phyloP scores from a whole-genome alignment of 2,329 filamentous ascomycete species.

The Phyllachora maydis region DNA sequence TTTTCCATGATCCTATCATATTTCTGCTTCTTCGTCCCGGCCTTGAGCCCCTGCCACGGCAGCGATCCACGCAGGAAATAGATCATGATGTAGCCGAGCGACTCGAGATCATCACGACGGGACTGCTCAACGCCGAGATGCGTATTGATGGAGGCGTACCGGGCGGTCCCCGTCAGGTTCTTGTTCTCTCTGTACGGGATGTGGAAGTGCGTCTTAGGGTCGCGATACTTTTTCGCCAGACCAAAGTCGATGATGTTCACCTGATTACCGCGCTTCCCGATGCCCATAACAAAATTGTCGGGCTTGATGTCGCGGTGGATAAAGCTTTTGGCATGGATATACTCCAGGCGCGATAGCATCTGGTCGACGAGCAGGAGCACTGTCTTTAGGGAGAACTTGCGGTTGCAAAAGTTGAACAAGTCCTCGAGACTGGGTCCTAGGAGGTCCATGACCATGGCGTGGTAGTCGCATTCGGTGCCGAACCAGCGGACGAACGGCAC shows the following conservation, averaged over 20 bases:
- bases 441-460: constrained; percentile 93
- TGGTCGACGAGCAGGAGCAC: constrained; percentile 89
- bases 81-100: constrained; percentile 92
- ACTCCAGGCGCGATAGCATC: constrained; percentile 94
- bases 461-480: constrained; percentile 96
- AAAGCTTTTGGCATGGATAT: constrained; percentile 97
- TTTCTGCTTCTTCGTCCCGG: constrained; percentile 97
- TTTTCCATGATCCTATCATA: constrained; percentile 99
- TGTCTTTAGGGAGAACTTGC: constrained; percentile 96
- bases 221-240: constrained; percentile 95
- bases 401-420: constrained; percentile 99
- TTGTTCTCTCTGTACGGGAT: constrained; percentile 99
- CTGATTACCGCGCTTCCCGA: constrained; percentile 94
- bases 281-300: constrained; percentile 97
- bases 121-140: constrained; percentile 72
- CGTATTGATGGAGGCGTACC: constrained; percentile 95
- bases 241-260: constrained; percentile 98
- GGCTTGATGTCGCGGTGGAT: constrained; percentile 99
- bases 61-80: constrained; percentile 98
- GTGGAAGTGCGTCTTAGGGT: constrained; percentile 55
- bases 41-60: constrained; percentile 93
- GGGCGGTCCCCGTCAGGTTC: constrained; percentile 93
- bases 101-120: constrained; percentile 97
- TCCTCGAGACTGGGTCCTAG: constrained; percentile 90
- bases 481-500: constrained; percentile 98